A percentile compares a stretch with the other conserved stretches of the same genome.
phyloP scores from a whole-genome alignment of 495 filamentous ascomycete genomes.

The Tetracladium marchalianum region DNA sequence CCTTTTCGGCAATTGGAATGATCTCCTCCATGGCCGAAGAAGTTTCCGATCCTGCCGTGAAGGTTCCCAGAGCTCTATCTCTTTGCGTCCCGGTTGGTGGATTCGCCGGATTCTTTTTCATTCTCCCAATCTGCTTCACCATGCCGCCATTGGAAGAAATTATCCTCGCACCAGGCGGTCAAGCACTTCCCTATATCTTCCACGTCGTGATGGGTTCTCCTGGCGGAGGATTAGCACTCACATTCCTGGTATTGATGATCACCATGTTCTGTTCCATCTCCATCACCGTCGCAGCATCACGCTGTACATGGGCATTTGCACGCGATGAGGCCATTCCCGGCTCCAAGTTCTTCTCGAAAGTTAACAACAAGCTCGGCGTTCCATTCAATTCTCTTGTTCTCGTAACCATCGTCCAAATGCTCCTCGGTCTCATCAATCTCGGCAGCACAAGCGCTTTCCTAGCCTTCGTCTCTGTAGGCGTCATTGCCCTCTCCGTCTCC shows the following conservation, averaged over 20 bases:
- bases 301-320: slow-evolving; percentile 38
- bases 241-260: slow-evolving; percentile 28
- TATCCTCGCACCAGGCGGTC: slow-evolving; percentile 27
- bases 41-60: slow-evolving; percentile 31
- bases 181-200: slow-evolving; percentile 40
- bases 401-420: slow-evolving; percentile 25
- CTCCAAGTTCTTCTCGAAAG: slow-evolving; percentile 24
- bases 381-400: slow-evolving; percentile 38
- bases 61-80: slow-evolving; percentile 35
- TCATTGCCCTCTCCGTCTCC: slow-evolving; percentile 37
- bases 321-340: slow-evolving; percentile 32
- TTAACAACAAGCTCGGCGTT: slow-evolving; percentile 29
- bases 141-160: slow-evolving; percentile 35
- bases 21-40: slow-evolving; percentile 44
- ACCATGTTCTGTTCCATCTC: slow-evolving; percentile 31
- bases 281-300: slow-evolving; percentile 41
- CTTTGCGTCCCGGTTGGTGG: slow-evolving; percentile 33
- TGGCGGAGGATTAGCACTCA: slow-evolving; percentile 29
- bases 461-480: slow-evolving; percentile 39
- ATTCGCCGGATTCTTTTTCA: slow-evolving; percentile 35
- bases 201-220: slow-evolving; percentile 34
- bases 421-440: slow-evolving; percentile 42
- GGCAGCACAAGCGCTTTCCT: slow-evolving; percentile 37
- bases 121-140: slow-evolving; percentile 37
- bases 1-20: slow-evolving; percentile 42